These are phyloP conservation scores for Oropetium thomaeum DNA, from an alignment of 176 grass and related monocot genomes.

Conservation along the genomic window DNA sequence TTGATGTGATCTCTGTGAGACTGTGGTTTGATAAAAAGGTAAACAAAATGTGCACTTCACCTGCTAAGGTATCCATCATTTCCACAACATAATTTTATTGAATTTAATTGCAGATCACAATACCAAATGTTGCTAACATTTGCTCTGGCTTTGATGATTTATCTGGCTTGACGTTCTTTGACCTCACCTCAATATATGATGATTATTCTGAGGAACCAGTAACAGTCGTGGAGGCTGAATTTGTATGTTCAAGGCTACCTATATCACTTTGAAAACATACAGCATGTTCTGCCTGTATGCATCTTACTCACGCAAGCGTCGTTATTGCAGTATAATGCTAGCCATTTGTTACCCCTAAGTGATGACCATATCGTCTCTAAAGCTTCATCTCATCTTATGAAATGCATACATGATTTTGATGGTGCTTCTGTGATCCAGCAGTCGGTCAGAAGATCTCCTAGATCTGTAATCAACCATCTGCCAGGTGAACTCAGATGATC, in stretches of 20 bases:
- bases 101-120: constrained; percentile 50
- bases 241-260: constrained; percentile 58
- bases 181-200: constrained; percentile 74
- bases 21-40: constrained; percentile 93
- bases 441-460: constrained; percentile 51
- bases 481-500: constrained; percentile 55
- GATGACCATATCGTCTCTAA: constrained; percentile 64
- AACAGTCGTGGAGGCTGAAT: constrained; percentile 73
- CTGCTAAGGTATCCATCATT: neutral
- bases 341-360: constrained; percentile 49
- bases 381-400: constrained; percentile 53
- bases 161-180: constrained; percentile 72
- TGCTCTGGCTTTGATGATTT: constrained; percentile 71
- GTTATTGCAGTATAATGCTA: constrained; percentile 59
- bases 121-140: constrained; percentile 73
- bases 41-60: neutral
- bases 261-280: neutral
- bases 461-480: constrained; percentile 65
- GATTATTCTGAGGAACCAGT: constrained; percentile 57
- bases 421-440: constrained; percentile 56
- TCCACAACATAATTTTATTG: neutral
- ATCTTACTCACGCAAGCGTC: constrained; percentile 28
- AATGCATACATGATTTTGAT: constrained; percentile 65
- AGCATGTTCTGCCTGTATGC: neutral
- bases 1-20: constrained; percentile 66